Evolutionary conservation across 257 asterid species (phyloP).

Genomic region (Paulownia fortunei): DNA sequence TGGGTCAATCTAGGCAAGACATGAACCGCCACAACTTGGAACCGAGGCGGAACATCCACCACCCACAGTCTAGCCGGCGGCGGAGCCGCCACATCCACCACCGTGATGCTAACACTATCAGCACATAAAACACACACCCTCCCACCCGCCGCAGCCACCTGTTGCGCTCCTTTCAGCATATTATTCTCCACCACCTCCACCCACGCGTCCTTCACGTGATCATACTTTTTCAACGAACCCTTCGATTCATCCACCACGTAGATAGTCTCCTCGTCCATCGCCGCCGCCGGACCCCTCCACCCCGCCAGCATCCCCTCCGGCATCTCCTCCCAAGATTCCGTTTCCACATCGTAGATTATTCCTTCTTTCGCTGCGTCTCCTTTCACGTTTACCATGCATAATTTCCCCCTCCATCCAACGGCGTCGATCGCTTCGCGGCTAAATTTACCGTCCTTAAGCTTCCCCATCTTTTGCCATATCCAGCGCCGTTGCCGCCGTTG

Average conservation of each 20-base stretch:
- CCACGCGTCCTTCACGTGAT: conserved; percentile 61
- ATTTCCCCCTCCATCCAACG: conserved; percentile 76
- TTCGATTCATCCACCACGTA: conserved; percentile 70
- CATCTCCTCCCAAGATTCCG: conserved; percentile 71
- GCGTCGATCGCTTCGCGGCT: conserved; percentile 90
- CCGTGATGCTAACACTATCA: conserved; percentile 46
- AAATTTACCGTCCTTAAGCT: conserved; percentile 64
- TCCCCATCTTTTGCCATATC: conserved; percentile 67
- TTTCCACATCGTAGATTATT: conserved; percentile 49
- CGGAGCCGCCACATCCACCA: conserved; percentile 67
- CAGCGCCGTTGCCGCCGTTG: conserved; percentile 27
- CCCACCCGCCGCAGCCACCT: conserved; percentile 63
- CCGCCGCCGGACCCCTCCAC: conserved; percentile 86
- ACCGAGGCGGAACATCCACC: conserved; percentile 63
- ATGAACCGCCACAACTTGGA: conserved; percentile 56
- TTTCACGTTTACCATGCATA: conserved; percentile 87
- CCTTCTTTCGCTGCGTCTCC: conserved; percentile 79
- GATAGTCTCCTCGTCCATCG: conserved; percentile 72
- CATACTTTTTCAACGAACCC: conserved; percentile 59
- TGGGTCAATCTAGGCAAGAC: conserved; percentile 64
- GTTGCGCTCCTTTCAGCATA: conserved; percentile 59
- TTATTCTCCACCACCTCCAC: conserved; percentile 44
- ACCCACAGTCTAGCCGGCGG: conserved; percentile 51
- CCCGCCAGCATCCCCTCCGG: conserved; percentile 84
- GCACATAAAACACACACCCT: conserved; percentile 63